Base-by-base conservation (phyloP, 2,329 filamentous ascomycete species). In the Aspergillus phoenicis region DNA sequence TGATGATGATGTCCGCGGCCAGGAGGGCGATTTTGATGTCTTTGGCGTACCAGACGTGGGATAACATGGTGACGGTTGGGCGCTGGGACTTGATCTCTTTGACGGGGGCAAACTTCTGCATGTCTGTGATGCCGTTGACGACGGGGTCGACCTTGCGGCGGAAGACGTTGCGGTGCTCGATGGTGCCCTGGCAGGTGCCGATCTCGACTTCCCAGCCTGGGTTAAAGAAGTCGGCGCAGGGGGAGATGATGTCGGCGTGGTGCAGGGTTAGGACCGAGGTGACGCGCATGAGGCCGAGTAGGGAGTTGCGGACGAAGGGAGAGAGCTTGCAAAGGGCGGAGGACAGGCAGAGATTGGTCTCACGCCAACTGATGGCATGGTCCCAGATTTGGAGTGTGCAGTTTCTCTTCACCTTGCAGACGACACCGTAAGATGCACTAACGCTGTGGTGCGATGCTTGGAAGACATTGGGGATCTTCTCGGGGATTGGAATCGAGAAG, bases 61-160 rank as follows among this genome's bases (percentile, higher is more conserved):
- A 88, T 53, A 89, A 71, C 86, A 89, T 89, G 26, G 85, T 86
- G 2, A 87, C 86, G 0, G 86, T 89, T 2, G 86, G 86, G 22
- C 79, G 80, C 60, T 83, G 79, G 0, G 85, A 83, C 55, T 83
- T 83, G 66, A 87, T 85, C 58, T 85, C 81, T 51, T 85, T 82
- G 20, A 88, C 83, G 0, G 86, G 86, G 36, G 83, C 74, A 70
- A 88, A 88, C 61, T 84, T 84, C 52, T 85, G 84, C 84, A 87
- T 87, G 68, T 88, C 84, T 52, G 83, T 83, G 64, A 88, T 87
- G 54, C 86, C 86, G 67, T 89, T 89, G 64, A 88, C 85, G 38
- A 89, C 85, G 1, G 86, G 86, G 64, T 88, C 85, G 47, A 89
- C 84, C 69, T 87, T 87, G 55, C 85, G 80, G 51, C 77, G 77